Evolutionary conservation across 768 basidiomycete genomes (phyloP).

Genomic region (Leccinellum albellum): DNA sequence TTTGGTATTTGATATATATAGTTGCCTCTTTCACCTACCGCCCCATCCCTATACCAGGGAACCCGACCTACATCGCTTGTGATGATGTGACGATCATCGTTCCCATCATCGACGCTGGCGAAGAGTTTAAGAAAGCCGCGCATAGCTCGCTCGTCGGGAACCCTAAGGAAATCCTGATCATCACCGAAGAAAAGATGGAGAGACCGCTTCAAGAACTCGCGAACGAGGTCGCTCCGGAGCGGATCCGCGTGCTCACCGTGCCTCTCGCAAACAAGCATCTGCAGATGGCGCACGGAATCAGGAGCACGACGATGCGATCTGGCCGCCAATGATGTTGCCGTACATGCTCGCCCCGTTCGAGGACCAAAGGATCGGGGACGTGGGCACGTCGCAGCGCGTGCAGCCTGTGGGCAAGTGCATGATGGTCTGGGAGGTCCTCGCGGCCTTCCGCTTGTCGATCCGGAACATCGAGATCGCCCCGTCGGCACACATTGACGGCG

Average conservation of each 20-base stretch:
- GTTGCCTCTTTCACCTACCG: conserved; percentile 75
- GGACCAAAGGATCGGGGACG: conserved; percentile 90
- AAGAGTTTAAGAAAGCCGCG: conserved; percentile 92
- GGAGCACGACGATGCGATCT: conserved; percentile 93
- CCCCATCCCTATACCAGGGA: conserved; percentile 85
- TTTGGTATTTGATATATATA: conserved; percentile 88
- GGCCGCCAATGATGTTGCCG: conserved; percentile 88
- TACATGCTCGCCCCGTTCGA: conserved; percentile 90
- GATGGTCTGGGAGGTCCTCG: conserved; percentile 95
- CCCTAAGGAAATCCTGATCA: conserved; percentile 78
- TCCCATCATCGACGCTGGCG: conserved; percentile 93
- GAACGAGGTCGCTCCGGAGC: conserved; percentile 76
- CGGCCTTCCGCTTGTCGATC: conserved; percentile 88
- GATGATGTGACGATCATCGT: conserved; percentile 98
- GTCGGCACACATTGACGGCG: conserved; percentile 90
- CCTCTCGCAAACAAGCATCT: conserved; percentile 92
- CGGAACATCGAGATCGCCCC: conserved; percentile 90
- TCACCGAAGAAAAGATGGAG: conserved; percentile 86
- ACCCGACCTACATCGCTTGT: conserved; percentile 83
- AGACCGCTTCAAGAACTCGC: conserved; percentile 87
- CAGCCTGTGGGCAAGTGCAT: conserved; percentile 71
- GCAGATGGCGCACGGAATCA: conserved; percentile 92
- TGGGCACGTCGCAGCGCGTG: conserved; percentile 87
- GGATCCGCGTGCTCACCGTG: conserved; percentile 84
- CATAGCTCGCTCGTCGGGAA: conserved; percentile 89